Percentiles rank a stretch among this genome's conserved stretches.
phyloP scores from a whole-genome alignment of 306 rosid genomes.

The Boehmeria nivea region DNA sequence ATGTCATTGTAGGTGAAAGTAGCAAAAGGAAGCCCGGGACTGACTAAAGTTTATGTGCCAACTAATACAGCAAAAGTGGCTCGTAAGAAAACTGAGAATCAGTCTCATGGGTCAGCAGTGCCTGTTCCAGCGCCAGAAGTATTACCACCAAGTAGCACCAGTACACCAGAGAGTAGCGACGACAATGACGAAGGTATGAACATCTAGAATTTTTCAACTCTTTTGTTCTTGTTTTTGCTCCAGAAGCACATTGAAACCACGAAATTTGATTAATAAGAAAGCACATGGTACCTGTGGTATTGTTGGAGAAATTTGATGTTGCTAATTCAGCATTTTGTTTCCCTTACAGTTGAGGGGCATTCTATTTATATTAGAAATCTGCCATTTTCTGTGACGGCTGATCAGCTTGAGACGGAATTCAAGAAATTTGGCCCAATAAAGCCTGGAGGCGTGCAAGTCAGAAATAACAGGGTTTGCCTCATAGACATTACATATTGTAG shows the following conservation, averaged over 20 bases:
- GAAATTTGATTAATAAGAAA: not conserved
- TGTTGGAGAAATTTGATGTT: not conserved
- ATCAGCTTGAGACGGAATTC: conserved; percentile 55
- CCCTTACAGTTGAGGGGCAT: conserved; percentile 52
- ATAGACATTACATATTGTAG: not conserved
- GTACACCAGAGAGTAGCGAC: conserved; percentile 35
- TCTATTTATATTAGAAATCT: conserved; percentile 60
- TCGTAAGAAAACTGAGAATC: conserved; percentile 35
- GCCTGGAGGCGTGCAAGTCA: conserved; percentile 66
- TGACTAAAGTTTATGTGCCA: conserved; percentile 53
- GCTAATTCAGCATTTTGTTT: conserved; percentile 22
- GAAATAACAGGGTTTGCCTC: conserved; percentile 53
- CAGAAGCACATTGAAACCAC: not conserved
- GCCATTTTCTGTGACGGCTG: conserved; percentile 46
- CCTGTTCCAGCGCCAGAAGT: conserved; percentile 43
- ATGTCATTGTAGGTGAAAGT: too few relatives aligned
- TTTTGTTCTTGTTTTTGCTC: conserved; percentile 3
- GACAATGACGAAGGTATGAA: conserved; percentile 58
- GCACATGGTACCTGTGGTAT: too few relatives aligned
- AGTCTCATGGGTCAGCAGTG: conserved; percentile 25
- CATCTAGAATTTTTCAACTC: too few relatives aligned
- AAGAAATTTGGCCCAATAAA: conserved; percentile 70
- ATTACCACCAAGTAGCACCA: conserved; percentile 28
- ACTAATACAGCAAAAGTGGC: conserved; percentile 34
- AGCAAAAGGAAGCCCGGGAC: conserved; percentile 30